Percentiles rank a stretch among this genome's conserved stretches.
Evolutionary conservation across 345 rosid genomes (phyloP).

Genomic region (Cochlearia excelsa): DNA sequence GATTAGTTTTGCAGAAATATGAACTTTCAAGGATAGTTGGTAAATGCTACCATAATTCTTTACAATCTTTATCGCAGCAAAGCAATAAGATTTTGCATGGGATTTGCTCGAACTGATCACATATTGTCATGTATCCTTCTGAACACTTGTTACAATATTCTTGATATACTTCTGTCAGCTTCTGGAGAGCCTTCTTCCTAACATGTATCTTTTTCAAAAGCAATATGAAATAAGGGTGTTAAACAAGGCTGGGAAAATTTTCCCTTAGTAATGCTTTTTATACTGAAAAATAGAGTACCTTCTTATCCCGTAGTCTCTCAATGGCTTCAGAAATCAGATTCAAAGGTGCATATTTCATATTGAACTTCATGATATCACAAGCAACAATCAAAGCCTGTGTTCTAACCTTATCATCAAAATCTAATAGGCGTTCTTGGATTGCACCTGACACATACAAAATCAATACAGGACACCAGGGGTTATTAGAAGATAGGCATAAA

Average conservation of each 20-base stretch:
- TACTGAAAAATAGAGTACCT: slow-evolving; percentile 44
- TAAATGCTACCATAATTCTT: slow-evolving; percentile 62
- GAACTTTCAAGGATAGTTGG: slow-evolving; percentile 20
- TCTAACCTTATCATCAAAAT: slow-evolving; percentile 84
- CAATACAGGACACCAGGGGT: slow-evolving; percentile 23
- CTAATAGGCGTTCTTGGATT: slow-evolving; percentile 73
- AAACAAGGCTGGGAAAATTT: not conserved
- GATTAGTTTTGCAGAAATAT: slow-evolving; percentile 19
- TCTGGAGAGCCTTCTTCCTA: slow-evolving; percentile 78
- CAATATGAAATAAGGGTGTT: slow-evolving; percentile 21
- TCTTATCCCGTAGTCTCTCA: slow-evolving; percentile 95
- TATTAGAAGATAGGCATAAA: slow-evolving; percentile 27
- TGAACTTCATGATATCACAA: slow-evolving; percentile 69
- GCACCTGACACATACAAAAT: slow-evolving; percentile 53
- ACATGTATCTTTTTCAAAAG: slow-evolving; percentile 58
- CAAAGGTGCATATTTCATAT: slow-evolving; percentile 49
- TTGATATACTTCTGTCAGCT: slow-evolving; percentile 75
- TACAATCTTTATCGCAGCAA: slow-evolving; percentile 68
- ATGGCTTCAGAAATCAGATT: slow-evolving; percentile 56
- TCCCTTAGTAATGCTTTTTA: slow-evolving; percentile 4
- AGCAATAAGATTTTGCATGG: slow-evolving; percentile 83
- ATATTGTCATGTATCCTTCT: slow-evolving; percentile 52
- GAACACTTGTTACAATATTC: slow-evolving; percentile 75
- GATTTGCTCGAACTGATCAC: slow-evolving; percentile 71
- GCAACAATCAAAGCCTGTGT: slow-evolving; percentile 64